Percentiles rank a stretch among this genome's conserved stretches.
Conservation (phyloP, 208 protist species). For the Giardia muris region DNA sequence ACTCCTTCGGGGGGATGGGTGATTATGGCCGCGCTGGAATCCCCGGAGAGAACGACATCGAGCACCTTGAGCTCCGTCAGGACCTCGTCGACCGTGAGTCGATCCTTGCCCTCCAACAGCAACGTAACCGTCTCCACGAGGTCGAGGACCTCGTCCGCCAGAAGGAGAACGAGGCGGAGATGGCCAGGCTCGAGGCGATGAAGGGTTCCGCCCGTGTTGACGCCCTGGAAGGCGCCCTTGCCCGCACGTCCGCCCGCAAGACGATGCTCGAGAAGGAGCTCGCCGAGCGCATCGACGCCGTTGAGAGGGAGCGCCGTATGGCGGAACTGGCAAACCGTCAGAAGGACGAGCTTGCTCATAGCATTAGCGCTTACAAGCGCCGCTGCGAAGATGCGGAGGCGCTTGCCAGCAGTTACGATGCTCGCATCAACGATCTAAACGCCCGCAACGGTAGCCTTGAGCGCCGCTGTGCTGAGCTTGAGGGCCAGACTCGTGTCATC, state of each 20-base stretch:
- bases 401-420: neutral
- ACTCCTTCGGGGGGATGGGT: neutral
- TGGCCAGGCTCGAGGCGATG: neutral
- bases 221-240: neutral
- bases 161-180: neutral
- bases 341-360: neutral
- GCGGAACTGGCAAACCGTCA: neutral
- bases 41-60: neutral
- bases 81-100: slow-evolving; percentile 8
- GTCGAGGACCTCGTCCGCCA: neutral
- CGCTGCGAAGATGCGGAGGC: neutral
- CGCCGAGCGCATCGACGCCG: neutral
- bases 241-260: slow-evolving; percentile 8
- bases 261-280: neutral
- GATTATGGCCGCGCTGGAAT: neutral
- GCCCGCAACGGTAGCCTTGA: neutral
- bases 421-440: neutral
- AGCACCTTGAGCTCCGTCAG: neutral
- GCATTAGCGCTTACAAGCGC: neutral
- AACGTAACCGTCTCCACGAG: neutral
- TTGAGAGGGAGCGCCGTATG: neutral
- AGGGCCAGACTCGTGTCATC: neutral
- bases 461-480: neutral
- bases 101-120: neutral
- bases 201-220: slow-evolving; percentile 8